A percentile compares a stretch with the other conserved stretches of the same genome.
Conservation (phyloP, 768 basidiomycete genomes). For the Russula brevipes region DNA sequence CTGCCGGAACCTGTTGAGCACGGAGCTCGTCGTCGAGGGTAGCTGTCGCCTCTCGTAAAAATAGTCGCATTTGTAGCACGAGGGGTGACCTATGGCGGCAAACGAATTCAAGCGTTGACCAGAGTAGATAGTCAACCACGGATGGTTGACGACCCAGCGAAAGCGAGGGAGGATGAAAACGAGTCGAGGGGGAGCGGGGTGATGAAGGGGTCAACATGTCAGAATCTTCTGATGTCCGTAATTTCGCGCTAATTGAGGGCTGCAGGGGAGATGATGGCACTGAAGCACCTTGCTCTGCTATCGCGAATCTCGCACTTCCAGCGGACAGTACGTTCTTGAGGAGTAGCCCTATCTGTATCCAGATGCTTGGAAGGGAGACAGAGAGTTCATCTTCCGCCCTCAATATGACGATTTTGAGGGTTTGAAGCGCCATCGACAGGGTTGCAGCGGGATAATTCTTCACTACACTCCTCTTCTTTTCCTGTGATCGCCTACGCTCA, state of each 20-base stretch:
- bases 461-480: constrained; percentile 32
- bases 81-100: constrained; percentile 60
- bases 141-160: constrained; percentile 40
- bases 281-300: constrained; percentile 41
- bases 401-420: constrained; percentile 61
- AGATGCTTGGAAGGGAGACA: constrained; percentile 49
- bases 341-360: constrained; percentile 55
- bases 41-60: constrained; percentile 59
- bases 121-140: constrained; percentile 63
- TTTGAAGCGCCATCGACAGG: constrained; percentile 51
- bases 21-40: constrained; percentile 49
- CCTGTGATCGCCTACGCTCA: constrained; percentile 47
- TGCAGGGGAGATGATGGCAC: constrained; percentile 47
- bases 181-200: constrained; percentile 24
- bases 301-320: constrained; percentile 59
- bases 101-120: constrained; percentile 66
- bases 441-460: constrained; percentile 30
- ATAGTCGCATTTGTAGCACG: constrained; percentile 57
- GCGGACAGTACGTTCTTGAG: constrained; percentile 48
- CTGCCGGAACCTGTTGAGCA: constrained; percentile 26
- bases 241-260: constrained; percentile 36
- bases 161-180: constrained; percentile 30
- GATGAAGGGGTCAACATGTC: constrained; percentile 28
- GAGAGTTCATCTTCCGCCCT: constrained; percentile 60
- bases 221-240: constrained; percentile 14